These are phyloP conservation scores for Carpinus fangiana DNA, from an alignment of 306 rosid species.

Conservation along the genomic window DNA sequence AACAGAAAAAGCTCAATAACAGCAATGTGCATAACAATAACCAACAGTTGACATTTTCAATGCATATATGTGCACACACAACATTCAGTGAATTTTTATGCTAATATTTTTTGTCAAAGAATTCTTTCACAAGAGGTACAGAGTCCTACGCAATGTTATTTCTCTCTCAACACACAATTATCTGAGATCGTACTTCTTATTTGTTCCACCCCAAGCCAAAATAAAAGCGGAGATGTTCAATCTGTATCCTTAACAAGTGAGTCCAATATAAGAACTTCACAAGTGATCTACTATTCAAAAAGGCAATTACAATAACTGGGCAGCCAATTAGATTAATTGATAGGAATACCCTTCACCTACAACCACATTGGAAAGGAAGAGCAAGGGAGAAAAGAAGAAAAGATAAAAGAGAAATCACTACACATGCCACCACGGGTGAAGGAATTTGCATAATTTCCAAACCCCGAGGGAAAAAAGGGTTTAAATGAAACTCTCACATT, in stretches of 20 bases:
- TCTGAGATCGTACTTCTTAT: not conserved
- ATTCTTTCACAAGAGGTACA: not conserved
- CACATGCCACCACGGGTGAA: too few species aligned
- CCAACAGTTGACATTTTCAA: not conserved
- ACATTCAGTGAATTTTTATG: not conserved
- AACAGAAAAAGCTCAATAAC: not conserved
- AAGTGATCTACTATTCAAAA: not conserved
- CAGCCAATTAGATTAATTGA: not conserved
- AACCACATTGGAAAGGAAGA: not conserved
- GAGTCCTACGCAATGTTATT: slow-evolving; percentile 7
- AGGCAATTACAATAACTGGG: not conserved
- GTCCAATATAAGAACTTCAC: not conserved
- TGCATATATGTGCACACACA: not conserved
- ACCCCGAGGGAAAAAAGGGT: too few species aligned
- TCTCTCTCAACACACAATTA: not conserved
- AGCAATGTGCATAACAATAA: not conserved
- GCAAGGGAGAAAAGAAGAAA: too few species aligned
- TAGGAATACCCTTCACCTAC: not conserved
- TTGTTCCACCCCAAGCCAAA: too few species aligned
- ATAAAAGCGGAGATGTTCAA: not conserved
- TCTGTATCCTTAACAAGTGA: not conserved
- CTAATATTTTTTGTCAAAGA: not conserved
- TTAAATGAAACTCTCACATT: too few species aligned
- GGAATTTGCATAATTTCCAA: too few species aligned
- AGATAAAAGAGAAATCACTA: too few species aligned